Base-by-base conservation (phyloP, 352 stramenopile species). In the Globisporangium spinosum region DNA sequence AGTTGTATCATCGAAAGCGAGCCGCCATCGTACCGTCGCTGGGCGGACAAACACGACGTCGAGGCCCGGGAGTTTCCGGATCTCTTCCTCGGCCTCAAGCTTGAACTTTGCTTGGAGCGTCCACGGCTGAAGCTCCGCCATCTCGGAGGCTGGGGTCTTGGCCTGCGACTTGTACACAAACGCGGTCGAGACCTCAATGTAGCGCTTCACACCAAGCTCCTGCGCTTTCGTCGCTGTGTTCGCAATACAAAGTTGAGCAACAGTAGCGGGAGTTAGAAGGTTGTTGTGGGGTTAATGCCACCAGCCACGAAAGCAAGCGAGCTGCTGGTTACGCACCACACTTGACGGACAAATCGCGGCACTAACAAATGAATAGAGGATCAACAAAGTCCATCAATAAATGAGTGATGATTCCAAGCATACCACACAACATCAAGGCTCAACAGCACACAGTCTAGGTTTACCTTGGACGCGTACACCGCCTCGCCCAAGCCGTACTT, bases 161-260 rank as follows among this genome's bases (percentile, higher is more conserved):
- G 78, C 75, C 69, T 94, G 85, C 27, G 87, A 94, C 68, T 93
- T 94, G 82, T 96, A 96, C 58, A 96, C 87, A 58, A 93, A 93
- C n/a, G 83, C 85, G 25, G 89, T 95, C 22, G 89, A 96, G 17
- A 96, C 85, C 74, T 96, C 89, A 65, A 96, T 68, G 64, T 84
- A 95, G 32, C 85, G 82, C 64, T 89, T 90, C n/a, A 95, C 80
- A 13, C 82, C 75, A 57, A 93, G 62, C 49, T 84, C 78, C 35
- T 85, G 70, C 7, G 80, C 83, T 68, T 91, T 91, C 58, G 83
- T 80, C 38, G 84, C 83, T 82, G 69, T 47, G 25, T 58, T 25
- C 27, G 32, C 32, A 38, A 40, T n/a, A 40, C 25, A 40, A 10
- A 51, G 8, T 38, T n/a, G 10, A 34, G 34, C 34, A 55, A 70